Evolutionary conservation across 2,329 filamentous ascomycete genomes (phyloP).

Genomic region (Penicillium sp.): DNA sequence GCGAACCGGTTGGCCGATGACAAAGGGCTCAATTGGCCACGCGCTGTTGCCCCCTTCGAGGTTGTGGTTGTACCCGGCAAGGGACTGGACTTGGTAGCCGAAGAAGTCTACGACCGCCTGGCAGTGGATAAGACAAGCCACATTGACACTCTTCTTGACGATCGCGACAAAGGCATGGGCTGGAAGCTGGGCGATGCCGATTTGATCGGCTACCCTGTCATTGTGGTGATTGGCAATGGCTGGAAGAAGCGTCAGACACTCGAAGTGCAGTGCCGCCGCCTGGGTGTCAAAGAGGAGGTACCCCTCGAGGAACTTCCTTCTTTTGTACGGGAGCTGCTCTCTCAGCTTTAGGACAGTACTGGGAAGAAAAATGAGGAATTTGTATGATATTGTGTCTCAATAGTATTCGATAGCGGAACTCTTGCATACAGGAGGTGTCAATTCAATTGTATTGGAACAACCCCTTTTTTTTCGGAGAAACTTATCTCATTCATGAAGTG

Average conservation of each 20-base stretch:
- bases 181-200: constrained; percentile 93
- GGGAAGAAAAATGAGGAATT: neutral
- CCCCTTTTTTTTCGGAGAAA: no score
- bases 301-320: constrained; percentile 44
- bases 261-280: constrained; percentile 71
- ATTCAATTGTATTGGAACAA: no score
- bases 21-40: constrained; percentile 80
- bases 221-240: constrained; percentile 68
- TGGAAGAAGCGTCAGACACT: constrained; percentile 57
- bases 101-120: constrained; percentile 60
- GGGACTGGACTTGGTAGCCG: constrained; percentile 45
- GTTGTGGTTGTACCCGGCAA: constrained; percentile 58
- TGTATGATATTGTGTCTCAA: constrained; percentile 2
- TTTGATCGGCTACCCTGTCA: constrained; percentile 76
- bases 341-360: constrained; percentile 42
- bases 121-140: constrained; percentile 17
- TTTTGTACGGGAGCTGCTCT: constrained; percentile 46
- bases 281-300: constrained; percentile 58
- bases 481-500: no score
- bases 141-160: constrained; percentile 68
- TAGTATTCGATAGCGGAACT: no score
- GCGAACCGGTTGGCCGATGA: constrained; percentile 68
- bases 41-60: constrained; percentile 78
- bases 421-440: no score
- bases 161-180: constrained; percentile 60